Evolutionary conservation across 1,284 basidiomycete species (phyloP).

Genomic region (Thecaphora thlaspeos): DNA sequence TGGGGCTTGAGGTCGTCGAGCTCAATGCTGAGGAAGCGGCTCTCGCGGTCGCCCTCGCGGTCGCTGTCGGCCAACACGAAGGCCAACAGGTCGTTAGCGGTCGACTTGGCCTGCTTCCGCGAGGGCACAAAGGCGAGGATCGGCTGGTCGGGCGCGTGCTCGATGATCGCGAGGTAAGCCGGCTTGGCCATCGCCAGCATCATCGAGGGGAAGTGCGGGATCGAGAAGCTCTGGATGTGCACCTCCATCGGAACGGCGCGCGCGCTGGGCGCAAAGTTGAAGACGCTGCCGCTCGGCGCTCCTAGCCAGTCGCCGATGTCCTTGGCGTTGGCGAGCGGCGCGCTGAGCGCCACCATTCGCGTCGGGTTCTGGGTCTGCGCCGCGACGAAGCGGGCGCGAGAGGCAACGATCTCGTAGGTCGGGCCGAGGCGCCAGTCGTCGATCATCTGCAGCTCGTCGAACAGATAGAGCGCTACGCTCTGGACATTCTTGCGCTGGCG

Average conservation of each 20-base stretch:
- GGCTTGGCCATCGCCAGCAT: conserved; percentile 93
- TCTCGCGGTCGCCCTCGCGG: conserved; percentile 61
- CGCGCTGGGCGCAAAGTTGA: conserved; percentile 78
- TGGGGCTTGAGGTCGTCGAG: conserved; percentile 68
- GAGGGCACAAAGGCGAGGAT: conserved; percentile 90
- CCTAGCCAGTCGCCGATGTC: conserved; percentile 82
- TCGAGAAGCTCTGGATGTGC: conserved; percentile 75
- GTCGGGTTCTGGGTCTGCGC: not conserved
- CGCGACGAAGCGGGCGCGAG: conserved; percentile 58
- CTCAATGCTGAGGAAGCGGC: conserved; percentile 69
- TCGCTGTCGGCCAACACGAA: conserved; percentile 76
- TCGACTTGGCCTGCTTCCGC: conserved; percentile 72
- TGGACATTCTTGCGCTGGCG: conserved; percentile 95
- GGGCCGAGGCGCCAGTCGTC: conserved; percentile 80
- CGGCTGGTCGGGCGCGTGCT: conserved; percentile 62
- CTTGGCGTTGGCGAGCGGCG: conserved; percentile 75
- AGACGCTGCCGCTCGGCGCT: conserved; percentile 69
- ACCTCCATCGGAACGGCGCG: conserved; percentile 76
- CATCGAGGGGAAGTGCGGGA: conserved; percentile 79
- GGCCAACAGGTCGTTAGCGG: conserved; percentile 82
- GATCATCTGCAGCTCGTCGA: conserved; percentile 91
- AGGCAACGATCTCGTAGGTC: conserved; percentile 78
- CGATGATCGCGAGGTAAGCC: conserved; percentile 64
- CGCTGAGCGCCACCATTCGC: conserved; percentile 76
- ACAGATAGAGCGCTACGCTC: conserved; percentile 85